Evolutionary conservation across 768 basidiomycete genomes (phyloP).

Genomic region (Sutorius australiensis): DNA sequence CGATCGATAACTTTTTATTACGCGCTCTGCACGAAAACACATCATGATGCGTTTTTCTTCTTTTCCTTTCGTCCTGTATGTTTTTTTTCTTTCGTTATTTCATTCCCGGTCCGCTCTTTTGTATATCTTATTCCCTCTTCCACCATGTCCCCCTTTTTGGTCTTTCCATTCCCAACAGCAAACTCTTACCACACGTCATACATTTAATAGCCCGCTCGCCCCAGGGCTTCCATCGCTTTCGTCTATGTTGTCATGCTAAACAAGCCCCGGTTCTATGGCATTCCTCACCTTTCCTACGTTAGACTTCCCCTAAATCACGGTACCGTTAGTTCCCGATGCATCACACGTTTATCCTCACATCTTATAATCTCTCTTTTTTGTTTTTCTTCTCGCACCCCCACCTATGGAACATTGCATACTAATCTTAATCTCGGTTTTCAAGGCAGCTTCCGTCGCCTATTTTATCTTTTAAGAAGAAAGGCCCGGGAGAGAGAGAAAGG

Average conservation of each 20-base stretch:
- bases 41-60: conserved; percentile 18
- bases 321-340: not conserved
- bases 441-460: too few species aligned
- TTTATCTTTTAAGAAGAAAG: not conserved
- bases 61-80: not conserved
- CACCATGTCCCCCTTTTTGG: not conserved
- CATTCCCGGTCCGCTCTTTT: conserved; percentile 1
- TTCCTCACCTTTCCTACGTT: not conserved
- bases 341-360: not conserved
- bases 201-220: conserved; percentile 19
- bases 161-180: not conserved
- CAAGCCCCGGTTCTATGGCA: not conserved
- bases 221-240: conserved; percentile 8
- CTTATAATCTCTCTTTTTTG: not conserved
- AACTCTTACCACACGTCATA: conserved; percentile 16
- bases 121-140: not conserved
- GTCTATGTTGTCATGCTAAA: conserved; percentile 24
- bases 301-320: not conserved
- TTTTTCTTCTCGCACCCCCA: too few species aligned
- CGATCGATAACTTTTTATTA: conserved; percentile 18
- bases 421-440: not conserved
- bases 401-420: not conserved
- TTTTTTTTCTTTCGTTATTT: not conserved
- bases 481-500: too few species aligned
- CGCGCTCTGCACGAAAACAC: conserved; percentile 21